A percentile compares a stretch with the other conserved stretches of the same genome.
These are phyloP conservation scores for Cryptococcus sp. DNA, from an alignment of 1,284 basidiomycete species.

Conservation along the genomic window DNA sequence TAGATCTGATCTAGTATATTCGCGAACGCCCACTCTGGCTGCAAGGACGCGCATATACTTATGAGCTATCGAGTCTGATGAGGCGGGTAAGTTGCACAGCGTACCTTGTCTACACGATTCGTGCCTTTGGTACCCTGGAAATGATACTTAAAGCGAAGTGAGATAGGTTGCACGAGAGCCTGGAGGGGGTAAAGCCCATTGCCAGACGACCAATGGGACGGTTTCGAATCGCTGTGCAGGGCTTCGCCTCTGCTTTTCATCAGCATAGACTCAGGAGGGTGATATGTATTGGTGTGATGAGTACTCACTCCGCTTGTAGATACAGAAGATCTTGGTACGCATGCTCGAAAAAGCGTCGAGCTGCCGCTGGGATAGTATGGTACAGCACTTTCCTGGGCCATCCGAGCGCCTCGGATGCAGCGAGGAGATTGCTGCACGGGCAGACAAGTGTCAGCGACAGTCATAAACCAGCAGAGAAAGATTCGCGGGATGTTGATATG, in stretches of 20 bases:
- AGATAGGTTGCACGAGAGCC: constrained; percentile 79
- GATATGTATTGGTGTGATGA: not conserved
- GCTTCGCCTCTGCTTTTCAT: constrained; percentile 58
- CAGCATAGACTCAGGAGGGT: not conserved
- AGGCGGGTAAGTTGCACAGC: constrained; percentile 8
- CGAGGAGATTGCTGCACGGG: constrained; percentile 60
- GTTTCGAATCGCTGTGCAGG: constrained; percentile 47
- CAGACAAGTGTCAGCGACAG: constrained; percentile 14
- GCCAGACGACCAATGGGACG: constrained; percentile 40
- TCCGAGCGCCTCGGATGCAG: constrained; percentile 67
- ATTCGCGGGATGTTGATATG: not conserved
- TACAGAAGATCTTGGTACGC: constrained; percentile 73
- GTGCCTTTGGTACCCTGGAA: constrained; percentile 86
- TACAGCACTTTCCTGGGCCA: constrained; percentile 80
- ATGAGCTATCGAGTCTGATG: constrained; percentile 1
- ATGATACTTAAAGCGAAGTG: constrained; percentile 90
- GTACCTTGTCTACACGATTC: constrained; percentile 88
- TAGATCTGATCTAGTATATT: constrained; percentile 81
- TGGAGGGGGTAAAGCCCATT: constrained; percentile 75
- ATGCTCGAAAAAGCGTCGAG: constrained; percentile 67
- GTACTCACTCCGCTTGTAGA: constrained; percentile 71
- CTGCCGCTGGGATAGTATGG: constrained; percentile 56
- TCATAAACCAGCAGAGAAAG: constrained; percentile 1
- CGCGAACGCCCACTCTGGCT: constrained; percentile 98
- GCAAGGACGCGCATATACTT: not conserved